A percentile compares a stretch with the other conserved stretches of the same genome.
phyloP scores from a whole-genome alignment of 2,329 filamentous ascomycete genomes.

The Pseudogymnoascus sp. region DNA sequence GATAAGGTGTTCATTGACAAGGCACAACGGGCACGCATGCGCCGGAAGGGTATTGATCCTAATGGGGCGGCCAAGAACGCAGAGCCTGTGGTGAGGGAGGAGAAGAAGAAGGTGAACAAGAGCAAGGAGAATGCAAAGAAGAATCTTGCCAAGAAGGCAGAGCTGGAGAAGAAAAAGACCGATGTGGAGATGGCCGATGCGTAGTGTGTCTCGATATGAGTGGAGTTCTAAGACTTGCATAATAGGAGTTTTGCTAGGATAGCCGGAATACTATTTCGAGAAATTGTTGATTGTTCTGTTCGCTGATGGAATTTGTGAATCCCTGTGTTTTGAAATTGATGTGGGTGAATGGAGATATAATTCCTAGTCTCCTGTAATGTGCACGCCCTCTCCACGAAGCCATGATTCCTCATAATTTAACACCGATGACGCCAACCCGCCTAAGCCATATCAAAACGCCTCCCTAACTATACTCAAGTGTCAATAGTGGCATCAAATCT shows the following conservation, averaged over 20 bases:
- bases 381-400: no score
- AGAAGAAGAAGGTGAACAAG: conserved; percentile 23
- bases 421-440: not conserved
- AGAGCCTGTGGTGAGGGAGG: conserved; percentile 14
- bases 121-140: conserved; percentile 19
- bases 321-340: no score
- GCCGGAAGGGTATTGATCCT: conserved; percentile 68
- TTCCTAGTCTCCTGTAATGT: no score
- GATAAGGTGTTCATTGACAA: conserved; percentile 66
- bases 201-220: not conserved
- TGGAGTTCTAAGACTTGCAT: conserved; percentile 7
- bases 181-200: conserved; percentile 12
- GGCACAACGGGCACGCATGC: conserved; percentile 67
- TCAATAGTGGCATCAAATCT: conserved; percentile 2
- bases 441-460: not conserved
- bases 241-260: conserved; percentile 6
- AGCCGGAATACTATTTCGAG: conserved; percentile 2
- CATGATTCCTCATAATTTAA: not conserved
- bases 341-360: no score
- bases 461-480: not conserved
- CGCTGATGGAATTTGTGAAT: no score
- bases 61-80: conserved; percentile 14
- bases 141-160: conserved; percentile 12
- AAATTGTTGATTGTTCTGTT: not conserved
- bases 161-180: not conserved